Conservation (phyloP, 1,284 basidiomycete genomes). For the Puccinia coronata region DNA sequence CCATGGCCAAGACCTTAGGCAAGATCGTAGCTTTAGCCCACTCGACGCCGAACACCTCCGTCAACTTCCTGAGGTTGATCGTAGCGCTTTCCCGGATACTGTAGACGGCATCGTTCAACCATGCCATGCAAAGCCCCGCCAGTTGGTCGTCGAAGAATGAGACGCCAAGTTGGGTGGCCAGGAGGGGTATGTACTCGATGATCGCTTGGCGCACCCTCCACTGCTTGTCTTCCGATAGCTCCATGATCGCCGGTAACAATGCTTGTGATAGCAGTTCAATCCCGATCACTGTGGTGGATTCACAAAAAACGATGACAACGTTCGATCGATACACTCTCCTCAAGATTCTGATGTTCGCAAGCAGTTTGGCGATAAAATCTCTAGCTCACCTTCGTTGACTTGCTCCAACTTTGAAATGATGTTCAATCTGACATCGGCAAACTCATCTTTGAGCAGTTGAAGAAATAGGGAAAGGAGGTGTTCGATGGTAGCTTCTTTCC, state of each 20-base stretch:
- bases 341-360: too few relatives aligned
- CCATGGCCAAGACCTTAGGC: constrained; percentile 97
- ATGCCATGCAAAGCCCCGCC: constrained; percentile 96
- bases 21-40: constrained; percentile 95
- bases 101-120: constrained; percentile 97
- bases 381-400: constrained; percentile 81
- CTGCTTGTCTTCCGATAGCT: constrained; percentile 98
- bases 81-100: constrained; percentile 97
- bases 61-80: constrained; percentile 93
- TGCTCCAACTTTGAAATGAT: constrained; percentile 98
- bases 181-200: constrained; percentile 96
- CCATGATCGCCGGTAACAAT: constrained; percentile 94
- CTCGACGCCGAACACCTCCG: constrained; percentile 97
- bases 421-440: constrained; percentile 95
- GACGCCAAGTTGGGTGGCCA: constrained; percentile 94
- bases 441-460: constrained; percentile 96
- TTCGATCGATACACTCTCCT: too few relatives aligned
- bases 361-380: too few relatives aligned
- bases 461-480: constrained; percentile 95
- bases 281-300: constrained; percentile 74
- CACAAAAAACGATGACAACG: not conserved
- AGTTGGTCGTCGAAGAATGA: constrained; percentile 98
- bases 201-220: constrained; percentile 99
- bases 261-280: constrained; percentile 94
- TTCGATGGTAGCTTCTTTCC: constrained; percentile 92